Base-by-base conservation (phyloP, 2,329 filamentous ascomycete species). In the Epichloe brachyelytri region DNA sequence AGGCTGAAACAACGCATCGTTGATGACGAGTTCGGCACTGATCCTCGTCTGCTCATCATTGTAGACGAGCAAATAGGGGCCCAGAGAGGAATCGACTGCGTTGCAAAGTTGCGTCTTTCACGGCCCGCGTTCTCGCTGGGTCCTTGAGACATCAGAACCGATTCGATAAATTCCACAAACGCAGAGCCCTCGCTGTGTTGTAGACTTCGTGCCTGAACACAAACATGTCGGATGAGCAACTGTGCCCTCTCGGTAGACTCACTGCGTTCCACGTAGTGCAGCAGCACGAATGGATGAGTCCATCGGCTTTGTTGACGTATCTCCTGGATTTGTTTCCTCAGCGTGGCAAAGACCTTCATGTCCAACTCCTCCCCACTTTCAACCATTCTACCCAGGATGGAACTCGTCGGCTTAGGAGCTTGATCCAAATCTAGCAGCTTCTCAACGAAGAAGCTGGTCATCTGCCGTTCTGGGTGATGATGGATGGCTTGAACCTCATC, bases 381-480 rank as follows among this genome's bases (percentile, higher is more conserved):
- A 41, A 86, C 65, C 37, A 88, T 70, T 3, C 73, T 69, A 38
- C 65, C 65, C 46, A 89, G 62, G 49, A 89, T 83, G 12, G 66
- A 68, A 47, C 76, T 70, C 2, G 77, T 79, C 2, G 71, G 69
- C 2, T 61, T 55, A 0, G 66, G 63, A 50, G 80, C 81, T 59
- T 83, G 77, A 55, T 83, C 75, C 46, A 85, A 71, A 19, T 71
- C 69, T 30, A 89, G 70, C 26, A 89, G 70, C 61, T 85, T 87
- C 60, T 82, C 79, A 22, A 84, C 62, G 49, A 85, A 79, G n/a
- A 80, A 67, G 55, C 76, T 79, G 19, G 56, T 51, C 2, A 56
- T 47, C 3, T 60, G 58, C 2, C 55, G 53, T 37, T 63, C 63
- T 58, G 55, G 62, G 37, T 73, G 67, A 37, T 63, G 63, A 51